A percentile compares a stretch with the other conserved stretches of the same genome.
These are phyloP conservation scores for Cinchona pubescens DNA, from an alignment of 257 asterid genomes.

Conservation along the genomic window DNA sequence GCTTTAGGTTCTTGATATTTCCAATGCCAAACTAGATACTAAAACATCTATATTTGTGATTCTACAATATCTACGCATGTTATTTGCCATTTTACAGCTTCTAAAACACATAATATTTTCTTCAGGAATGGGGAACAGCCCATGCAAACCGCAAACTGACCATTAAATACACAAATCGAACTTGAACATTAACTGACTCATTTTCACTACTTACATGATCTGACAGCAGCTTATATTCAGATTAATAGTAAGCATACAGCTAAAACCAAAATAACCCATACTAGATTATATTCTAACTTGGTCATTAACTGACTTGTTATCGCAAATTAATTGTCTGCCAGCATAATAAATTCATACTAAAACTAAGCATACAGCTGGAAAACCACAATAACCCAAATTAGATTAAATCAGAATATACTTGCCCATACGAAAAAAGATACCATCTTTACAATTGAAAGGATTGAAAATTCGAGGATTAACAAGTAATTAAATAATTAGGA, in stretches of 20 bases:
- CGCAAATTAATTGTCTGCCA: not conserved
- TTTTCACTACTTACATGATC: not conserved
- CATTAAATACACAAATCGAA: not conserved
- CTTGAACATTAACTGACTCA: not conserved
- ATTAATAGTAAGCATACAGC: not conserved
- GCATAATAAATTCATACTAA: not conserved
- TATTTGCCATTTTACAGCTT: not conserved
- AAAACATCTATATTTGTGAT: not conserved
- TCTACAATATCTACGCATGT: not conserved
- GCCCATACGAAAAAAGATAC: not conserved
- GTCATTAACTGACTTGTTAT: not conserved
- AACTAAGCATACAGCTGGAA: not conserved
- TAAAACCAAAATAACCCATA: not conserved
- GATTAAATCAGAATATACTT: not conserved
- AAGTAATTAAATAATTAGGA: not conserved
- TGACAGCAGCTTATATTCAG: not conserved
- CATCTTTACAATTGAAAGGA: not conserved
- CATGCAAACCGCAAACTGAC: not conserved
- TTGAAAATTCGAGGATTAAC: not conserved
- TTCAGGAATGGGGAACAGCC: not conserved
- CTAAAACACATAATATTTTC: not conserved
- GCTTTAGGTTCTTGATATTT: slow-evolving; percentile 9
- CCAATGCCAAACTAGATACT: not conserved
- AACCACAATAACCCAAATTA: not conserved
- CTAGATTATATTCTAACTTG: not conserved